Conservation (phyloP, 208 protist species). For the Vickermania spadyakhi region DNA sequence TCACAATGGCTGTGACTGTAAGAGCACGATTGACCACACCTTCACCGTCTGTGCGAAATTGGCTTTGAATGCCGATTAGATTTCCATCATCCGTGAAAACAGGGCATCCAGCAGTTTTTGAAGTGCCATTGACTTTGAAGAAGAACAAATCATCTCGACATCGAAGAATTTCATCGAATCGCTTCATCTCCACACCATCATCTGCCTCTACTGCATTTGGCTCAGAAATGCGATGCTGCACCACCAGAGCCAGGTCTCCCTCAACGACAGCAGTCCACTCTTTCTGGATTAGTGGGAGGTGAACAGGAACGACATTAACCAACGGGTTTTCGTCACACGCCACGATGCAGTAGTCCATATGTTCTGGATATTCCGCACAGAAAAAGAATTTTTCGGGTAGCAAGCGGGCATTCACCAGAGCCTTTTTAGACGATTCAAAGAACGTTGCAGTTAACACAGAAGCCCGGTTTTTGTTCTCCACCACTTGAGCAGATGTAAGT, state of each 20-base stretch:
- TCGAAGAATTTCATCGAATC: conserved; percentile 84
- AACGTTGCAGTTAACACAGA: conserved; percentile 58
- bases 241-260: conserved; percentile 73
- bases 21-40: conserved; percentile 77
- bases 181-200: conserved; percentile 48
- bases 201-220: background rate
- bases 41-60: conserved; percentile 48
- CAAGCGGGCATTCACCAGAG: conserved; percentile 42
- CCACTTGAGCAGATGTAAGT: conserved; percentile 44
- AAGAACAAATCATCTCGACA: conserved; percentile 60
- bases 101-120: conserved; percentile 67
- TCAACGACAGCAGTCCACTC: conserved; percentile 74
- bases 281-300: conserved; percentile 50
- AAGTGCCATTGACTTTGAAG: conserved; percentile 61
- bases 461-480: conserved; percentile 19
- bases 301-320: conserved; percentile 63
- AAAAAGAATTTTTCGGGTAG: conserved; percentile 73
- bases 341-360: conserved; percentile 90
- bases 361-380: conserved; percentile 57
- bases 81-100: conserved; percentile 79
- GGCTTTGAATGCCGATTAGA: conserved; percentile 80
- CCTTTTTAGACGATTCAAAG: conserved; percentile 87
- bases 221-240: conserved; percentile 72
- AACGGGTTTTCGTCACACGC: conserved; percentile 60
- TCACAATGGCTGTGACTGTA: conserved; percentile 74